Evolutionary conservation across 225 moss, liverwort and hornwort genomes (phyloP).

Genomic region (Marchantia polymorpha): DNA sequence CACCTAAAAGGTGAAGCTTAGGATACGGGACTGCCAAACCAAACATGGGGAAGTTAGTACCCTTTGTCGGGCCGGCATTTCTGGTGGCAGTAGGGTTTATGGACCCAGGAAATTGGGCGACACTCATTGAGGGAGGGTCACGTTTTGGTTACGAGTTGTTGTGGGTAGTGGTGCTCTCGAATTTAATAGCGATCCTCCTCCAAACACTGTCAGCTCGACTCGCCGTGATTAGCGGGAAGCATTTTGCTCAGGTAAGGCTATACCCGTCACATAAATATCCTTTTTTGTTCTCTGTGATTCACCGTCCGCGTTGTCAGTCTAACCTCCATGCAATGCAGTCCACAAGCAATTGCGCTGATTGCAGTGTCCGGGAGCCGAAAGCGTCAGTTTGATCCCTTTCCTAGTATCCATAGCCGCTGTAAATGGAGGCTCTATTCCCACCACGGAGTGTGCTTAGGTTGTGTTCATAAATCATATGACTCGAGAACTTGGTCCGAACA

Average conservation of each 20-base stretch:
- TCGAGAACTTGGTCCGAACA: no score
- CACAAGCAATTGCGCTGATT: no score
- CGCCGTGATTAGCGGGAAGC: slow-evolving; percentile 70
- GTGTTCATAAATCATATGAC: no score
- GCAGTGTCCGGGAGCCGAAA: no score
- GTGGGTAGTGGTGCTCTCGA: slow-evolving; percentile 64
- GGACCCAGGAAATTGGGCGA: slow-evolving; percentile 92
- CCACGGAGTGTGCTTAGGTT: no score
- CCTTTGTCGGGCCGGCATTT: slow-evolving; percentile 57
- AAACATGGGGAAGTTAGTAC: slow-evolving; percentile 51
- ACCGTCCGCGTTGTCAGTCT: no score
- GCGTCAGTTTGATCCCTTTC: no score
- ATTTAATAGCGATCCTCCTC: slow-evolving; percentile 64
- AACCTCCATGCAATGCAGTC: no score
- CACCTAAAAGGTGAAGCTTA: not conserved
- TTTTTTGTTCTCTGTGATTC: not conserved
- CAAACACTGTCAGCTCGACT: slow-evolving; percentile 73
- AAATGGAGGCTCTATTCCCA: no score
- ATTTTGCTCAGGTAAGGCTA: slow-evolving; percentile 61
- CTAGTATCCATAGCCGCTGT: no score
- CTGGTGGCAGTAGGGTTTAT: slow-evolving; percentile 75
- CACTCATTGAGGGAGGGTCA: slow-evolving; percentile 66
- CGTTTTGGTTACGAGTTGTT: slow-evolving; percentile 77
- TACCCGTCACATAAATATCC: not conserved
- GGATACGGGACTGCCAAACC: slow-evolving; percentile 1